Base-by-base conservation (phyloP, 371 early-diverging fungal species). In the Lichtheimia ornata region DNA sequence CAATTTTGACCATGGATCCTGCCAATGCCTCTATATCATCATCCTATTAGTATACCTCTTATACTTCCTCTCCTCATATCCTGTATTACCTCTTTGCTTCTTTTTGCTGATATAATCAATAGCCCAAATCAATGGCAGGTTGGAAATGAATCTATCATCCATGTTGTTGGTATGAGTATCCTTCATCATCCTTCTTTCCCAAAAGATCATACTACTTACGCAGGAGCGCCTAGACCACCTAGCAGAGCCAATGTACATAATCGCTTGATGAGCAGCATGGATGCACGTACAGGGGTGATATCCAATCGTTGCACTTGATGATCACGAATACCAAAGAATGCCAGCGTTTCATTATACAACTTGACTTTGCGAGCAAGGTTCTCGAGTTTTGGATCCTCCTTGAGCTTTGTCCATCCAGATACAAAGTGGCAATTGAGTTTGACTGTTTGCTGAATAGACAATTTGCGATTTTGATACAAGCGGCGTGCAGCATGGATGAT, bases 401-500 rank as follows among this genome's bases (percentile, higher is more conserved):
- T 83, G 71, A 88, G 85, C 42, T 84, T 81, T 42, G 79, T 57
- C 79, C 93, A 96, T 0, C 93, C 94, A 61, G 79, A 74, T 18
- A 91, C 91, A 66, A 98, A 93, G 5, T 93, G 82, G 44, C 97
- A 85, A 51, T 95, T 93, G 54, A 98, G 76, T 59, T 90, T 88
- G 4, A 97, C 88, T 18, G 86, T 89, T 71, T 92, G 86, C 22
- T 89, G 87, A 52, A 87, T 88, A 42, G 61, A 42, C 28, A 84
- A 79, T 69, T 89, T 83, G 27, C 74, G 72, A 17, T 93, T 92
- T 57, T 84, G 82, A 73, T 97, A 97, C 17, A 98, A 76, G 12
- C 98, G 83, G 42, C 97, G 84, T 2, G 91, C 94, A 3, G 97
- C 94, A 84, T 97, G 97, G 40, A 95, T 86, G 6, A 91, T 91